phyloP scores from a whole-genome alignment of 306 rosid species.

The Sphenostylis stenocarpa region DNA sequence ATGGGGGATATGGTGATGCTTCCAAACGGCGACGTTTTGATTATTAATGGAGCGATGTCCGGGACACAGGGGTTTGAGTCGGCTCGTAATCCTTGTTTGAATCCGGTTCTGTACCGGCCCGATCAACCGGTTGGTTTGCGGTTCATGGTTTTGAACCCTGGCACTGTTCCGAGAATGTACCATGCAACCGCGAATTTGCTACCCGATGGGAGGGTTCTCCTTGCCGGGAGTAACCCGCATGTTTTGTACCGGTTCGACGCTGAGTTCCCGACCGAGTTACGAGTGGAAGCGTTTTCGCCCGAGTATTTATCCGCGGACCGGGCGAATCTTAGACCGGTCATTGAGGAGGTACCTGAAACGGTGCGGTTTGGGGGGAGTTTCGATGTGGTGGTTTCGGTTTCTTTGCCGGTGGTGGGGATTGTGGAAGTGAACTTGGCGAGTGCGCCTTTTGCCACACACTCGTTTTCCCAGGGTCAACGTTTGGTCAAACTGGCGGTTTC shows the following conservation, averaged over 20 bases:
- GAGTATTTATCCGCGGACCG: conserved; percentile 64
- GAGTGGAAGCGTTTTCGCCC: conserved; percentile 81
- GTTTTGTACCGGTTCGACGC: conserved; percentile 51
- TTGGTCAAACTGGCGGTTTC: conserved; percentile 67
- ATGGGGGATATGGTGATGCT: conserved; percentile 97
- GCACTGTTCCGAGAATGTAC: conserved; percentile 73
- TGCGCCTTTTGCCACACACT: conserved; percentile 87
- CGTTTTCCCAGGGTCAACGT: conserved; percentile 89
- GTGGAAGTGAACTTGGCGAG: conserved; percentile 71
- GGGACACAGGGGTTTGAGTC: conserved; percentile 78
- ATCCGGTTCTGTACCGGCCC: conserved; percentile 73
- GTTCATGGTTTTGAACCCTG: conserved; percentile 79
- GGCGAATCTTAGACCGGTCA: conserved; percentile 63
- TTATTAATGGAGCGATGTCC: conserved; percentile 79
- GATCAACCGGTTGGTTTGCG: conserved; percentile 73
- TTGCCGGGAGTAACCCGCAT: conserved; percentile 88
- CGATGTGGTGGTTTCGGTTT: conserved; percentile 57
- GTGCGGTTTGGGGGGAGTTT: conserved; percentile 57
- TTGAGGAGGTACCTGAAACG: conserved; percentile 52
- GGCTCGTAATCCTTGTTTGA: conserved; percentile 70
- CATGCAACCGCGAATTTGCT: conserved; percentile 81
- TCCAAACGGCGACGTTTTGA: conserved; percentile 69
- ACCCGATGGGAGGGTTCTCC: conserved; percentile 71
- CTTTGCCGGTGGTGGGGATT: conserved; percentile 66
- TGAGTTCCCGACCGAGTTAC: conserved; percentile 68